phyloP scores from a whole-genome alignment of 2,329 filamentous ascomycete genomes.

The Penicillium expansum region DNA sequence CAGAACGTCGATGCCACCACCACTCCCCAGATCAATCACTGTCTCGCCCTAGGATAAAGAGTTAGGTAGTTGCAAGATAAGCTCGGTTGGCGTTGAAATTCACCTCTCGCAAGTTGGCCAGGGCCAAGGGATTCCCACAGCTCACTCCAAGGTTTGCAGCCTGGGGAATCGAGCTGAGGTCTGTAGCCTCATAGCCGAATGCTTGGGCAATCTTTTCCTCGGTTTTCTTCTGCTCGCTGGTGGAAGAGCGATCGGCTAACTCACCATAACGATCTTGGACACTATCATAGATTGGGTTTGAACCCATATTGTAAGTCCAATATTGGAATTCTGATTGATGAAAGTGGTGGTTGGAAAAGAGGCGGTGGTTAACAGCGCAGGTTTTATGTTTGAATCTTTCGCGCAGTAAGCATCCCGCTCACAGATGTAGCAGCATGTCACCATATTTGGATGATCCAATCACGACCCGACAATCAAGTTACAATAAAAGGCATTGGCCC shows the following conservation, averaged over 20 bases:
- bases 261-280: constrained; percentile 3
- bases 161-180: neutral
- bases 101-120: neutral
- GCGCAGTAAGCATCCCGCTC: neutral
- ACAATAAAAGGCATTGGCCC: neutral
- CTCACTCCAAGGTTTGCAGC: constrained; percentile 1
- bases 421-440: neutral
- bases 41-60: constrained; percentile 50
- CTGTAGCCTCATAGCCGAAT: neutral
- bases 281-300: neutral
- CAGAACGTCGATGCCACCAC: constrained; percentile 59
- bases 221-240: neutral
- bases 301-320: neutral
- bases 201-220: constrained; percentile 9
- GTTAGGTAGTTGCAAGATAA: neutral
- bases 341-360: neutral
- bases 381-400: neutral
- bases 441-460: neutral
- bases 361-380: neutral
- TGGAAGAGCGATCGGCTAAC: neutral
- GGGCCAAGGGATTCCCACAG: neutral
- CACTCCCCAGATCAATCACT: constrained; percentile 57
- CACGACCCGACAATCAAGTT: neutral
- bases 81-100: fast-evolving
- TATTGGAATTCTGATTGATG: too few species aligned